These are phyloP conservation scores for Colletotrichum sp. DNA, from an alignment of 2,329 filamentous ascomycete genomes.

Conservation along the genomic window DNA sequence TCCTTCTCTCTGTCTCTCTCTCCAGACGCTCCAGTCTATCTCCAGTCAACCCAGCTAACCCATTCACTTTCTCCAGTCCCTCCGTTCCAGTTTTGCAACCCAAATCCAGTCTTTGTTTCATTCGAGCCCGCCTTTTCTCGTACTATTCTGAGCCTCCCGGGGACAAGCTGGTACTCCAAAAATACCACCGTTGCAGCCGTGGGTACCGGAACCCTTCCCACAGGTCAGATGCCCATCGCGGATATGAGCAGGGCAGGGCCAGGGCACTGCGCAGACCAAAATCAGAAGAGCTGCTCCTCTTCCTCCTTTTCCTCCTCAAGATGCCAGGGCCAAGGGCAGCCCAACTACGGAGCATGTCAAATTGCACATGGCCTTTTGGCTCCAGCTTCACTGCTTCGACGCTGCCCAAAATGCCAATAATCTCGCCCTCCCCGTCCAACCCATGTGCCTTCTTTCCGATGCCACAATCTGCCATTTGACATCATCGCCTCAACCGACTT, in stretches of 20 bases:
- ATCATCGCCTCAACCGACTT: slow-evolving; percentile 13
- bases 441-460: not conserved
- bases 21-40: not conserved
- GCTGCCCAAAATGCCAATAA: not conserved
- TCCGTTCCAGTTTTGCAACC: not conserved
- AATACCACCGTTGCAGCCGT: not conserved
- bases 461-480: slow-evolving; percentile 4
- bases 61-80: slow-evolving; percentile 9
- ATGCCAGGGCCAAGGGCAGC: not conserved
- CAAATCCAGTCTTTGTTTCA: not conserved
- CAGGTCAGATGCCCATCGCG: not conserved
- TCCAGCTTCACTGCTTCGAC: not conserved
- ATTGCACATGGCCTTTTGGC: not conserved
- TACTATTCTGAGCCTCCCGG: not conserved
- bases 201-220: not conserved
- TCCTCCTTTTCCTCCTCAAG: not conserved
- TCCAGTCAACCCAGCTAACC: slow-evolving; percentile 10
- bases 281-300: not conserved
- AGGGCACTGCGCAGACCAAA: not conserved
- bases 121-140: slow-evolving; percentile 1
- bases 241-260: not conserved
- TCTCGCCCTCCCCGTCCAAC: not conserved
- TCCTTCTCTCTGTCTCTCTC: not conserved
- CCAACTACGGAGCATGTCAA: not conserved
- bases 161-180: not conserved